These are phyloP conservation scores for Candida tammaniensis DNA, from an alignment of 805 yeast genomes.

Conservation along the genomic window DNA sequence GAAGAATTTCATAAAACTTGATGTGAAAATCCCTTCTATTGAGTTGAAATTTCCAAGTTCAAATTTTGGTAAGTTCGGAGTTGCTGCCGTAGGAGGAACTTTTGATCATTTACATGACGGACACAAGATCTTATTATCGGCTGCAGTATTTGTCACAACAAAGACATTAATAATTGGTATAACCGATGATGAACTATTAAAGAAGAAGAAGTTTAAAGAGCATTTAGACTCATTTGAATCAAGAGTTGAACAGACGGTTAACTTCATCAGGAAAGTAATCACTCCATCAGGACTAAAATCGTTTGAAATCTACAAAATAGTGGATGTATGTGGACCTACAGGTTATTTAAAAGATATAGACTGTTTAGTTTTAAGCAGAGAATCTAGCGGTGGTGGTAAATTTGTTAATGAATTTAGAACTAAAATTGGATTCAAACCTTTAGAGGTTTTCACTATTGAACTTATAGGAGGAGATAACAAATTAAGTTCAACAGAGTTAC, in stretches of 20 bases:
- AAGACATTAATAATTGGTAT: constrained; percentile 71
- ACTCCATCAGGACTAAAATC: constrained; percentile 36
- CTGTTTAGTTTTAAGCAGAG: constrained; percentile 77
- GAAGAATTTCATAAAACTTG: constrained; percentile 3
- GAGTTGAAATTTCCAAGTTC: neutral
- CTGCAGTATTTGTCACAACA: constrained; percentile 62
- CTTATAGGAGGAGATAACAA: constrained; percentile 72
- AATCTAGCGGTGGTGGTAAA: constrained; percentile 73
- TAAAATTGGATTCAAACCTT: constrained; percentile 49
- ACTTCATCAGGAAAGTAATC: constrained; percentile 43
- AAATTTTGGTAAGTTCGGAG: constrained; percentile 9
- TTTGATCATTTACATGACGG: constrained; percentile 97
- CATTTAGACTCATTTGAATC: constrained; percentile 55
- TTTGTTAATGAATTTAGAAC: constrained; percentile 64
- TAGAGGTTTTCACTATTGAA: constrained; percentile 36
- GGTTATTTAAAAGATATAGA: constrained; percentile 71
- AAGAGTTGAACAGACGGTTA: constrained; percentile 46
- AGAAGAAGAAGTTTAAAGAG: constrained; percentile 71
- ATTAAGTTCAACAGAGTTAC: constrained; percentile 78
- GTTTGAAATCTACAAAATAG: constrained; percentile 58
- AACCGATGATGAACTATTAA: constrained; percentile 70
- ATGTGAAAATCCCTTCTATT: neutral
- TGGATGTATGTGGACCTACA: constrained; percentile 94
- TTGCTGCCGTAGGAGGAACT: constrained; percentile 86
- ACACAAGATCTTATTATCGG: constrained; percentile 78